A percentile compares a stretch with the other conserved stretches of the same genome.
Evolutionary conservation across 805 yeast genomes (phyloP).

Genomic region (Starmerella geochares): DNA sequence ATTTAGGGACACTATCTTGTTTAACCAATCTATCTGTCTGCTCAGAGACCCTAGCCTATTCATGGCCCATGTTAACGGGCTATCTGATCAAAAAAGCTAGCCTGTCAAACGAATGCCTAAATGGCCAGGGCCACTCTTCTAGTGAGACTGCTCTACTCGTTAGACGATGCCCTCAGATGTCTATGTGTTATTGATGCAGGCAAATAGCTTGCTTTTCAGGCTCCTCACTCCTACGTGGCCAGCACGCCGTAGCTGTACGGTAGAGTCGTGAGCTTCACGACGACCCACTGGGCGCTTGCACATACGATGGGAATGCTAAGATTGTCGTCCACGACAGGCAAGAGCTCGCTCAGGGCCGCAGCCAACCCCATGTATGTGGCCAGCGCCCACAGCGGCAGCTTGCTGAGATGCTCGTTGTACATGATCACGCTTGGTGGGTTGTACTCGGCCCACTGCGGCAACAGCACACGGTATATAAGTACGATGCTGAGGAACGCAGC

Average conservation of each 20-base stretch:
- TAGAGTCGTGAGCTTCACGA: slow-evolving; percentile 31
- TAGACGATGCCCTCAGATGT: too few species aligned
- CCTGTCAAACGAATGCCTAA: too few species aligned
- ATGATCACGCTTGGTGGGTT: slow-evolving; percentile 49
- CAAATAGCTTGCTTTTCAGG: not conserved
- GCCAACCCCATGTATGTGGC: slow-evolving; percentile 63
- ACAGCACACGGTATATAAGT: slow-evolving; percentile 59
- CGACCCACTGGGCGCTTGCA: slow-evolving; percentile 48
- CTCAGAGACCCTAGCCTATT: too few species aligned
- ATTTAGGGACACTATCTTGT: too few species aligned
- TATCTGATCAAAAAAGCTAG: too few species aligned
- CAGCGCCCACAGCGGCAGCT: slow-evolving; percentile 42
- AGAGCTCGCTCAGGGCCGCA: slow-evolving; percentile 79
- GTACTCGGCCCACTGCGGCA: slow-evolving; percentile 51
- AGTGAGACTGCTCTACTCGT: too few species aligned
- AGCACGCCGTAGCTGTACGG: slow-evolving; percentile 23
- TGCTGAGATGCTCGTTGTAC: slow-evolving; percentile 57
- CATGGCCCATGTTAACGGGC: too few species aligned
- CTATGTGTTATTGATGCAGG: too few species aligned
- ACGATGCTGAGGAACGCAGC: slow-evolving; percentile 61
- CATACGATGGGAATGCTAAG: slow-evolving; percentile 87
- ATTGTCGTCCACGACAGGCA: slow-evolving; percentile 82
- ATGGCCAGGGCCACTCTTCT: too few species aligned
- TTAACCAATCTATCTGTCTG: too few species aligned
- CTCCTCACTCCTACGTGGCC: too few species aligned